Conservation (phyloP, 2,329 filamentous ascomycete species). For the Fusarium sp. region DNA sequence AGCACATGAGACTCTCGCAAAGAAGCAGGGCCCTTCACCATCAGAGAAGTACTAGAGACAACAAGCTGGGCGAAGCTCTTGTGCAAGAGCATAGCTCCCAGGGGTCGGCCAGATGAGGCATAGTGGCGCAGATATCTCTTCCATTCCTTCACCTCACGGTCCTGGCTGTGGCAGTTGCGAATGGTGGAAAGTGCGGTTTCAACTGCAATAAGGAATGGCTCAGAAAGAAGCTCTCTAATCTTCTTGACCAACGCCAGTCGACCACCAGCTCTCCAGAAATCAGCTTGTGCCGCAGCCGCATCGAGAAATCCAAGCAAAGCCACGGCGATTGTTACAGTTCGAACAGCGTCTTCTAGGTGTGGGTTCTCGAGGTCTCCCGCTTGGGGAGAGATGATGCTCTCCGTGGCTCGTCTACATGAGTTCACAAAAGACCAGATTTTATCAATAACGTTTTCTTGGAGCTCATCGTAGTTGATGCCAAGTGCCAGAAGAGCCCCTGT, state of each 20-base stretch:
- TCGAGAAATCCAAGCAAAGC: slow-evolving; percentile 92
- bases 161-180: slow-evolving; percentile 77
- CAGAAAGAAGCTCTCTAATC: slow-evolving; percentile 79
- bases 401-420: slow-evolving; percentile 73
- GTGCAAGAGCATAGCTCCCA: slow-evolving; percentile 92
- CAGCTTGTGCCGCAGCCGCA: slow-evolving; percentile 79
- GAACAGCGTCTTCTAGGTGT: slow-evolving; percentile 73
- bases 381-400: slow-evolving; percentile 63
- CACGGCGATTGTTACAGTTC: slow-evolving; percentile 79
- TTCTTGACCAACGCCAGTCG: slow-evolving; percentile 78
- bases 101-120: slow-evolving; percentile 78
- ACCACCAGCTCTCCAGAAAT: slow-evolving; percentile 83
- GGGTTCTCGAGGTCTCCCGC: slow-evolving; percentile 67
- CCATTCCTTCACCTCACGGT: slow-evolving; percentile 82
- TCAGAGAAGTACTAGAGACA: slow-evolving; percentile 79
- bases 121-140: slow-evolving; percentile 88
- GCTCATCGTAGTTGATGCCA: slow-evolving; percentile 75
- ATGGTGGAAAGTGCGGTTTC: slow-evolving; percentile 93
- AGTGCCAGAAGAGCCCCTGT: slow-evolving; percentile 84
- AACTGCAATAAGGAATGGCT: slow-evolving; percentile 84
- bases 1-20: slow-evolving; percentile 74
- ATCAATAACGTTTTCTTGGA: slow-evolving; percentile 73
- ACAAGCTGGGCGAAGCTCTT: slow-evolving; percentile 88
- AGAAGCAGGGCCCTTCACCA: slow-evolving; percentile 71
- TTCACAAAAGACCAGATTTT: slow-evolving; percentile 78